Evolutionary conservation across 176 grass and related monocot species (phyloP).

Genomic region (Chloris gayana): DNA sequence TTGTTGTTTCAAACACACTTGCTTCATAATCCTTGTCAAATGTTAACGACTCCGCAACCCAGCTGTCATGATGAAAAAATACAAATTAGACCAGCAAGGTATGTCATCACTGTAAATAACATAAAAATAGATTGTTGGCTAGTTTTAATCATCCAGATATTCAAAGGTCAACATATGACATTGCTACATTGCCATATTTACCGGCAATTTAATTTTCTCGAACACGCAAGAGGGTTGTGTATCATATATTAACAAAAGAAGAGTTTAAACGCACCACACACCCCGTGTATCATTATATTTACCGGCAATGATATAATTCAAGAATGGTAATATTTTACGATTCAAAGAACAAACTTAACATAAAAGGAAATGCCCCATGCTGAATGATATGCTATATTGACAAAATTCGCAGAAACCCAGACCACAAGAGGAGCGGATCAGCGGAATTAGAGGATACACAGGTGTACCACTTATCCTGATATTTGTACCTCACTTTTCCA

Average conservation of each 20-base stretch:
- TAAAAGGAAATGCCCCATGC: not conserved
- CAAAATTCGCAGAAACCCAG: not conserved
- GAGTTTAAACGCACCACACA: no score
- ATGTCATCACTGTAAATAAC: not conserved
- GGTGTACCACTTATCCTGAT: not conserved
- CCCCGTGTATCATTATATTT: no score
- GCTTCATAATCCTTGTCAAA: conserved; percentile 76
- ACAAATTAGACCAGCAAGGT: conserved; percentile 16
- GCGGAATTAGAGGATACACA: not conserved
- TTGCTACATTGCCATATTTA: not conserved
- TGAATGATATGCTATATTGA: not conserved
- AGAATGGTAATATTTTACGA: not conserved
- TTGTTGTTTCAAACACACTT: conserved; percentile 79
- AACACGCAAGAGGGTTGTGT: no score
- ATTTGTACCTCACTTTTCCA: not conserved
- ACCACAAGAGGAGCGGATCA: not conserved
- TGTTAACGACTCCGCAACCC: conserved; percentile 61
- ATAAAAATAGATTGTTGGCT: conserved; percentile 15
- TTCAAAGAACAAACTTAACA: not conserved
- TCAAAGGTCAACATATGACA: not conserved
- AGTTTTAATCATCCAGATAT: not conserved
- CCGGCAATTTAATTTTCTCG: no score
- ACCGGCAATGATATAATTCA: not conserved
- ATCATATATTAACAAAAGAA: no score
- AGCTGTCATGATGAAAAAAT: conserved; percentile 50